These are phyloP conservation scores for Vaccinium macrocarpon DNA, from an alignment of 148 eudicot genomes.

Conservation along the genomic window DNA sequence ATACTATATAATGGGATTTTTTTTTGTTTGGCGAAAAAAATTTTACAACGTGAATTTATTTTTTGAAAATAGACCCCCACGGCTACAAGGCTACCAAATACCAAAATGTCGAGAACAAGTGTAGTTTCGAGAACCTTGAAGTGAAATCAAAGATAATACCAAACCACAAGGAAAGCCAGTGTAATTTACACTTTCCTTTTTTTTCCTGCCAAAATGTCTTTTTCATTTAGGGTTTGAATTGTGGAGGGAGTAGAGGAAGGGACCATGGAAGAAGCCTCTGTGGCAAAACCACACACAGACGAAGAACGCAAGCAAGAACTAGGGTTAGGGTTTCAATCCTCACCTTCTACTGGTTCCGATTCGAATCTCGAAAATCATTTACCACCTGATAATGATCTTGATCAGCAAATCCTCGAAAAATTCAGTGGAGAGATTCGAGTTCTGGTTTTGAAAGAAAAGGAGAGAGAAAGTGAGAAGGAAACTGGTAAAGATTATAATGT, in stretches of 20 bases:
- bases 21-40: no score
- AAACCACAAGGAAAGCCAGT: not conserved
- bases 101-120: not conserved
- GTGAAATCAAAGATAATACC: not conserved
- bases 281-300: not conserved
- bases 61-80: no score
- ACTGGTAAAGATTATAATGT: not conserved
- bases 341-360: not conserved
- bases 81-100: no score
- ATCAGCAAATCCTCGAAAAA: not conserved
- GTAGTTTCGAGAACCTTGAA: not conserved
- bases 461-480: not conserved
- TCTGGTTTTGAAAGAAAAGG: slow-evolving; percentile 16
- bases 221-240: slow-evolving; percentile 18
- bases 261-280: slow-evolving; percentile 15
- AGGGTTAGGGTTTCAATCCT: slow-evolving; percentile 25
- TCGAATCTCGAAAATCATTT: not conserved
- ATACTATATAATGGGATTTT: no score
- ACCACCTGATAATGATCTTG: slow-evolving; percentile 1
- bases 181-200: not conserved
- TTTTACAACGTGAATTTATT: no score
- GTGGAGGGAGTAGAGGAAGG: slow-evolving; percentile 8
- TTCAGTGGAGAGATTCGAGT: not conserved
- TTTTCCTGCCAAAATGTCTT: not conserved
- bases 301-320: not conserved